Evolutionary conservation across 1,284 basidiomycete genomes (phyloP).

Genomic region (Austropuccinia psidii): DNA sequence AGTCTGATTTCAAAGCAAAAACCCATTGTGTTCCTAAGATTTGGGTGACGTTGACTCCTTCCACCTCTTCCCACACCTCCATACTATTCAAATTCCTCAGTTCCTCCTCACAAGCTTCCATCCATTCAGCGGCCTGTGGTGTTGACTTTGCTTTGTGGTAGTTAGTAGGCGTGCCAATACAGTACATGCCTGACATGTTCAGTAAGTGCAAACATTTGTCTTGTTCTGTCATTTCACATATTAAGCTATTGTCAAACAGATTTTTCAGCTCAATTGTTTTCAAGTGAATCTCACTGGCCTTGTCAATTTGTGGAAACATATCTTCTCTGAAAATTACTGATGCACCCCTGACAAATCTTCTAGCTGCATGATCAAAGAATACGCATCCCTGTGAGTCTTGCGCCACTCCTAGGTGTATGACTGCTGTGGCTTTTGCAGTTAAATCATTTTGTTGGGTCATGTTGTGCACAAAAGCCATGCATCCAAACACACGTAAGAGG

Average conservation of each 20-base stretch:
- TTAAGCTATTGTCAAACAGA: too few relatives aligned
- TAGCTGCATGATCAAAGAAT: not conserved
- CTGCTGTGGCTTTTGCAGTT: not conserved
- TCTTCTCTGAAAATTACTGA: not conserved
- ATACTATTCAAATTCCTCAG: too few relatives aligned
- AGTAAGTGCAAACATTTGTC: too few relatives aligned
- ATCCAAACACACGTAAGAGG: not conserved
- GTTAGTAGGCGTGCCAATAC: not conserved
- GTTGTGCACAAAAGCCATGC: not conserved
- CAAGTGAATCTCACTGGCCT: too few relatives aligned
- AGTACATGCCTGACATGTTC: too few relatives aligned
- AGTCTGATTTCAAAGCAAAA: too few relatives aligned
- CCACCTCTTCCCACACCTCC: too few relatives aligned
- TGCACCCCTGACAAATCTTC: not conserved
- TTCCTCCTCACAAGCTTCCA: not conserved
- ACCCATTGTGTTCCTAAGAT: too few relatives aligned
- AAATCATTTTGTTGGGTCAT: not conserved
- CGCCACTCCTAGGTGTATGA: not conserved
- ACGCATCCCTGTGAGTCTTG: not conserved
- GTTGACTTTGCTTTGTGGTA: not conserved
- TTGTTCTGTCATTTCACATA: too few relatives aligned
- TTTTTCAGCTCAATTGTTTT: too few relatives aligned
- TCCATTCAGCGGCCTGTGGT: not conserved
- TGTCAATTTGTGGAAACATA: too few relatives aligned
- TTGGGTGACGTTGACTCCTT: too few relatives aligned